Conservation (phyloP, 495 filamentous ascomycete species). For the Amphirosellinia nigrospora region DNA sequence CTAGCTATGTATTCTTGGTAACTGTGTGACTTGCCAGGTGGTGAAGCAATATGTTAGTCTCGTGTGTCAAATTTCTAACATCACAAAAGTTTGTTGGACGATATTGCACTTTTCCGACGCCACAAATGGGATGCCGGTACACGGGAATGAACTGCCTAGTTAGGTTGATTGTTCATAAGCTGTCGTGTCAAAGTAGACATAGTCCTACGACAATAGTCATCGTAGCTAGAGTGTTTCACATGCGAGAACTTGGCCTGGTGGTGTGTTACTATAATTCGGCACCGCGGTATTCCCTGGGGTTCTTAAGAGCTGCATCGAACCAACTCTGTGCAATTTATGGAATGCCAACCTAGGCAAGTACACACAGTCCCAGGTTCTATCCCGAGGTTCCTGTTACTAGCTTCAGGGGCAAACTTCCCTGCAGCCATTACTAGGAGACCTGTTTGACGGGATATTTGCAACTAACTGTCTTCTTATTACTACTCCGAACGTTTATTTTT, state of each 20-base stretch:
- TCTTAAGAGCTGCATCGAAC: not conserved
- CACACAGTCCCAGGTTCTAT: not conserved
- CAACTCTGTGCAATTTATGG: not conserved
- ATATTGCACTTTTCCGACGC: not conserved
- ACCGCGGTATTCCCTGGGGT: not conserved
- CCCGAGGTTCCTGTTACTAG: not conserved
- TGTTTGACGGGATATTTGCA: not conserved
- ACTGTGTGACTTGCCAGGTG: not conserved
- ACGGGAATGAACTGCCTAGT: conserved; percentile 1
- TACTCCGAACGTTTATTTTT: conserved; percentile 1
- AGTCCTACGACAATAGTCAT: conserved; percentile 3
- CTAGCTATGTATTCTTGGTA: not conserved
- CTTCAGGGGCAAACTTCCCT: not conserved
- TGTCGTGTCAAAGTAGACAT: not conserved
- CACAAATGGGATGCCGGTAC: not conserved
- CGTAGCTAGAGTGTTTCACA: not conserved
- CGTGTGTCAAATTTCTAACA: conserved; percentile 6
- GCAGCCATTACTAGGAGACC: not conserved
- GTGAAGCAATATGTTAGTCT: conserved; percentile 5
- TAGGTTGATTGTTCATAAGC: conserved; percentile 4
- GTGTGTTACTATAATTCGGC: conserved; percentile 17
- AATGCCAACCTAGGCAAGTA: conserved; percentile 12
- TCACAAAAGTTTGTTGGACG: not conserved
- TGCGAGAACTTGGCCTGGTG: not conserved
- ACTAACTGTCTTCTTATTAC: conserved; percentile 9